A percentile compares a stretch with the other conserved stretches of the same genome.
Conservation (phyloP, 345 rosid species). For the Linum tenue region DNA sequence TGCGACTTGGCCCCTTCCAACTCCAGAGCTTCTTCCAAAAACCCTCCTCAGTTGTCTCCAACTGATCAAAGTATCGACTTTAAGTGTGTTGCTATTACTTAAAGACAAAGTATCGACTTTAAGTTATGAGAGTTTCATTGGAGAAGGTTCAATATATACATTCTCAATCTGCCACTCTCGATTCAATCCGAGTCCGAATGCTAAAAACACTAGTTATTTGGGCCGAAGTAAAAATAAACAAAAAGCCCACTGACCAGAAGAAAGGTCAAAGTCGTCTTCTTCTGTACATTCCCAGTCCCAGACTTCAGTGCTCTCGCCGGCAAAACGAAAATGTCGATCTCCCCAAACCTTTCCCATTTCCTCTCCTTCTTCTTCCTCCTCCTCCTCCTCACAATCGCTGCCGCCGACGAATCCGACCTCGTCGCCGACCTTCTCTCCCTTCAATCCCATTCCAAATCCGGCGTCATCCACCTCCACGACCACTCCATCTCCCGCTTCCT, state of each 20-base stretch:
- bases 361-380: conserved; percentile 18
- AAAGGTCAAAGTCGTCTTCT: no score
- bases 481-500: conserved; percentile 67
- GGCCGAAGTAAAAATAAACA: no score
- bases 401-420: conserved; percentile 35
- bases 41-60: no score
- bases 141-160: no score
- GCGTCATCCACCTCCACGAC: conserved; percentile 73
- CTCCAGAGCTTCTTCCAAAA: no score
- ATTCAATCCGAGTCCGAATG: no score
- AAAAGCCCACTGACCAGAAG: background rate
- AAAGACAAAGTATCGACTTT: no score
- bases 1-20: no score
- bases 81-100: no score
- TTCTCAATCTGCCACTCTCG: background rate
- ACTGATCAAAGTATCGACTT: no score
- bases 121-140: no score
- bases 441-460: conserved; percentile 51
- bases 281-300: background rate
- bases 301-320: background rate
- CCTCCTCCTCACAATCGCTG: conserved; percentile 22
- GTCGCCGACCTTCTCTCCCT: conserved; percentile 50
- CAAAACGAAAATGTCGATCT: conserved; percentile 15
- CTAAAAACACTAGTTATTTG: no score
- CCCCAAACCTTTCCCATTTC: background rate